Conservation (phyloP, 208 protist genomes). For the Strigomonas culicis region DNA sequence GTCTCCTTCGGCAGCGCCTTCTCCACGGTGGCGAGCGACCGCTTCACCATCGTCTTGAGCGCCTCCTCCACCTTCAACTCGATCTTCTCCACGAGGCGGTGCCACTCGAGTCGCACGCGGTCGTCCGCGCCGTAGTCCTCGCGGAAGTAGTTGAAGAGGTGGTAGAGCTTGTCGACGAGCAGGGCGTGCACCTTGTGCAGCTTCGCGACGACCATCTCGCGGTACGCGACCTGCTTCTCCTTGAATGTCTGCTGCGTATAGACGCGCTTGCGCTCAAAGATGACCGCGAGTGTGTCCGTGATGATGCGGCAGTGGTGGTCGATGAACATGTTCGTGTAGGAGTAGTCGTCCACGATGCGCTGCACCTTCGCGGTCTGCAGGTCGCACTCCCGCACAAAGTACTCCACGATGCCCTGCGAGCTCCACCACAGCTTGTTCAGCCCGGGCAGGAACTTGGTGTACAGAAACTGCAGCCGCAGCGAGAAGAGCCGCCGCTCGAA, state of each 20-base stretch:
- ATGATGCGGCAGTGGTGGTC: constrained; percentile 89
- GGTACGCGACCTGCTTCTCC: constrained; percentile 82
- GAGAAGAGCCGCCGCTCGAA: constrained; percentile 94
- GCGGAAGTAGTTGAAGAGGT: constrained; percentile 89
- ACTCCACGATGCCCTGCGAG: constrained; percentile 93
- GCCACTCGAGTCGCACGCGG: constrained; percentile 91
- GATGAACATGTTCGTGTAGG: constrained; percentile 85
- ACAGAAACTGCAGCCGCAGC: constrained; percentile 88
- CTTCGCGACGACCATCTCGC: constrained; percentile 63
- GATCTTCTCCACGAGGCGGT: constrained; percentile 86
- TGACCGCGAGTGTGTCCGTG: constrained; percentile 89
- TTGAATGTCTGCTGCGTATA: constrained; percentile 89
- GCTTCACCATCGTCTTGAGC: constrained; percentile 93
- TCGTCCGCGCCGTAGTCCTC: constrained; percentile 82
- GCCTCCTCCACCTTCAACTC: constrained; percentile 94
- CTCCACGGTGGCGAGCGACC: constrained; percentile 91
- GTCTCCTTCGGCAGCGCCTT: constrained; percentile 89
- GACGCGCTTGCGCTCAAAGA: constrained; percentile 94
- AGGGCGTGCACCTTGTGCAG: constrained; percentile 76
- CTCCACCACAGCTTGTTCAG: constrained; percentile 94
- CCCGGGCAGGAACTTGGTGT: constrained; percentile 91
- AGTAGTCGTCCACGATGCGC: constrained; percentile 93
- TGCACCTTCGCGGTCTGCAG: constrained; percentile 82
- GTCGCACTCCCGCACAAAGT: constrained; percentile 94
- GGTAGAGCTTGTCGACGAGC: constrained; percentile 80